Base-by-base conservation (phyloP, 2,329 filamentous ascomycete genomes). In the Aspergillus quadricinctus region DNA sequence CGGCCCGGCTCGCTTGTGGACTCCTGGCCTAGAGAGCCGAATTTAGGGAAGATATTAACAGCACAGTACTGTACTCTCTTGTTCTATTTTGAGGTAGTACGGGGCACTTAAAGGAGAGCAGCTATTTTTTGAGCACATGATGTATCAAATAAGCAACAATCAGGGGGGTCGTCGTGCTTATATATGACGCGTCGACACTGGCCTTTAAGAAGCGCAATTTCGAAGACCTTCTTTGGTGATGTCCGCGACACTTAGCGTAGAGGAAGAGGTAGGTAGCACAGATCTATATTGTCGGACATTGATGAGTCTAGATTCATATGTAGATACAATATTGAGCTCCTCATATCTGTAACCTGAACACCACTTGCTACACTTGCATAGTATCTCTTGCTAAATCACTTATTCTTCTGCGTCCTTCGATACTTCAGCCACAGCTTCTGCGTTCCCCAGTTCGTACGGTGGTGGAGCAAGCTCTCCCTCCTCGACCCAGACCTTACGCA, bases 401-500 rank as follows among this genome's bases (percentile, higher is more conserved):
- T 46, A 46, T 25, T 27, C 43, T 17, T 23, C 21, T 23, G 8
- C 17, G 49, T 54, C 57, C 37, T 53, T 49, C 4, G 50, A 37
- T 31, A 48, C 52, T 51, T 54, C 55, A 19, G 56, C 52, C 23
- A 46, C 46, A n/a, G 37, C 50, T 29, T 59, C 64, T 29, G 49
- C 56, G 27, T 68, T 64, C 49, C 69, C 65, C 27, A 37, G 14
- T 37, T 69, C 63, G 53, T 72, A 72, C 27, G 73, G 68, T 7
- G 74, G 72, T 19, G 69, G 72, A n/a, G 67, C 64, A 59, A 74
- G 64, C 56, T 75, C 71, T 27, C 68, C 69, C 17, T 69, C 78
- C n/a, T 77, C 74, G 23, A 85, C 75, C 80, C 84, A 86, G 4
- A 88, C 85, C 61, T 79, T 80, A 45, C 74, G 85, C 57, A 99